Evolutionary conservation across 345 rosid genomes (phyloP), one percentile per base, ranked within the genome.

Genomic region (Aurinia saxatilis): DNA sequence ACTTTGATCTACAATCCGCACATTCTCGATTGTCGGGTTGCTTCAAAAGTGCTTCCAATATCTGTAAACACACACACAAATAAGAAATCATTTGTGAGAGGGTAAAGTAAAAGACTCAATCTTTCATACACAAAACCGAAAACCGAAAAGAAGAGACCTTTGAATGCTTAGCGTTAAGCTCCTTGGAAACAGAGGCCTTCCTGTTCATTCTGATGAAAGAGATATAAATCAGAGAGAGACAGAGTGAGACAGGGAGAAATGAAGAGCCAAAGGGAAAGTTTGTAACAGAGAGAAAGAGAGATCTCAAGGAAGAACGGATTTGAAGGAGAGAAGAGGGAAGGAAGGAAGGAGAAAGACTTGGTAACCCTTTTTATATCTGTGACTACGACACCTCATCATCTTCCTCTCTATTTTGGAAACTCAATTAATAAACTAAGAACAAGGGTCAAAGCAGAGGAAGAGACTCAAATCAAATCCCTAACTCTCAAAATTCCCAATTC

Each of bases 1-100:
- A 93, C 99, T 77, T 87, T 85, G 75, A 75, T 87, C 82, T 82
- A 82, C 99, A 93, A 76, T 93, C 99, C 35, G 99, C 99, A 70
- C 99, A 93, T 70, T 93, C 97, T 78, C 83, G 66, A 74, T 87
- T 93, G 59, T 85, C 99, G 3, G 83, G 83, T 41, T 85, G 79
- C 77, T 89, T 93, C 51, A 93, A 78, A 41, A 93, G 91, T 52
- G 79, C 80, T 72, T 90, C 97, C 82, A 93, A 70, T 62, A 90
- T 85, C 96, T 92, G 82, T 40, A 41, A 42, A 8, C 46, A 27
- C 46, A 38, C 34, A 42, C 18, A 59, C 49, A 66, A 41, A n/a
- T n/a, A n/a, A n/a, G n/a, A n/a, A n/a, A 50, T 14, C 45, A 21
- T 21, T 21, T 21, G 25, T n/a, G n/a, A n/a, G n/a, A n/a, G n/a